Percentiles rank a stretch among this genome's conserved stretches.
phyloP scores from a whole-genome alignment of 495 filamentous ascomycete genomes.

The Chaetomium cochliodes region DNA sequence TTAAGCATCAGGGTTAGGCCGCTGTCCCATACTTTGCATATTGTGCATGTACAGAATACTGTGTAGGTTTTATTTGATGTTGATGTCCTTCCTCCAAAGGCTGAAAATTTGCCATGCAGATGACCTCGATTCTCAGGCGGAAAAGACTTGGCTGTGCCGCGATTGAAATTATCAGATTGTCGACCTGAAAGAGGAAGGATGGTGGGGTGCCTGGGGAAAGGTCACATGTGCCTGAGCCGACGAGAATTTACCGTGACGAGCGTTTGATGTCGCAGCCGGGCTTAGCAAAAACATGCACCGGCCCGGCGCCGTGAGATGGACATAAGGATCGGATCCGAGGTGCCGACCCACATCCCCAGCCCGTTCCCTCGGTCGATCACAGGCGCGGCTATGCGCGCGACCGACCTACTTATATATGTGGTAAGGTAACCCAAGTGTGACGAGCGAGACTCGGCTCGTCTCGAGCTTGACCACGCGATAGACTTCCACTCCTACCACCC shows the following conservation, averaged over 20 bases:
- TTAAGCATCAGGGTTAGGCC: neutral
- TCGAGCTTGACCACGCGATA: too few species aligned
- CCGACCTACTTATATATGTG: too few species aligned
- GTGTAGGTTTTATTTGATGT: neutral
- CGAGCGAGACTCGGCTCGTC: neutral
- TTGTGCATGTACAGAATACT: too few species aligned
- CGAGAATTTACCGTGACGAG: slow-evolving; percentile 19
- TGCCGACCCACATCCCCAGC: neutral
- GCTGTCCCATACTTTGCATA: too few species aligned
- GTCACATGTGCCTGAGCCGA: slow-evolving; percentile 20
- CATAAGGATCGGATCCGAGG: neutral
- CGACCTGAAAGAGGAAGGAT: neutral
- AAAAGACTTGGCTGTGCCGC: neutral
- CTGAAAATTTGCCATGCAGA: neutral
- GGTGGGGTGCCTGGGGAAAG: slow-evolving; percentile 5
- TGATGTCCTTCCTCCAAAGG: too few species aligned
- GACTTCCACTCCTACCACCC: too few species aligned
- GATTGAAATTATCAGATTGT: slow-evolving; percentile 5
- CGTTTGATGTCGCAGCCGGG: slow-evolving; percentile 7
- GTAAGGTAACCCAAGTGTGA: neutral
- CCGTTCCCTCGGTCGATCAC: slow-evolving; percentile 7
- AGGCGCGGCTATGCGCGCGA: neutral
- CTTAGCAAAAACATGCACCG: slow-evolving; percentile 1
- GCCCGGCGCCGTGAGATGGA: slow-evolving; percentile 1
- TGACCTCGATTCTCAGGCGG: neutral